Base-by-base conservation (phyloP, 2,329 filamentous ascomycete species). In the Calonectria hongkongensis region DNA sequence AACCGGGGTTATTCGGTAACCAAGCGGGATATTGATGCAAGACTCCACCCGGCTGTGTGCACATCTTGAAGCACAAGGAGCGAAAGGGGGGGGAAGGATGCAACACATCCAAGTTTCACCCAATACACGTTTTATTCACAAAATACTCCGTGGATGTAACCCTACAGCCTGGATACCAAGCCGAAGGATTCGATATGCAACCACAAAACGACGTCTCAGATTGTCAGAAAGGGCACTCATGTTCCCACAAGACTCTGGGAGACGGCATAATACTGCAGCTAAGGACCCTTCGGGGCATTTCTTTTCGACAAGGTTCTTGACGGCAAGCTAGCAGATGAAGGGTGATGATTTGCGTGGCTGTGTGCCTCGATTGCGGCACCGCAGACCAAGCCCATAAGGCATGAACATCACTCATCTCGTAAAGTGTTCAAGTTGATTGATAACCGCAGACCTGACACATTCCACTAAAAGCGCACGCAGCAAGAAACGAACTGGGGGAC, bases 101-200 rank as follows among this genome's bases (percentile, higher is more conserved):
- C 70, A 72, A 72, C 70, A 41, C 58, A 30, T 47, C 45, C 65
- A 54, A 25, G 70, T 72, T 72, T 72, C 70, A 72, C 43, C 45
- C 39, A 27, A 50, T 30, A 71, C 64, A 56, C 48, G 27, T 41
- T 68, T 70, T 48, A 27, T 48, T 65, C 51, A 66, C 54, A 58
- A 70, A 68, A 65, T 67, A 45, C 62, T 51, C 62, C 50, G 39
- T 47, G 51, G 64, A 58, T 62, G 68, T 62, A 63, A 54, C 58
- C 65, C 48, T 47, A 43, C 30, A 39, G 15, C 66, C 60, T 64
- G 50, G 60, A 47, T 62, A 56, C 50, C 65, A 45, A 12, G 41
- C 58, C 45, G 65, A 28, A 71, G 36, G 54, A 68, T 48, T 56
- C 36, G 36, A 50, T 66, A 48, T 48, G 62, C 73, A 68, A 58